Percentiles rank a stretch among this genome's conserved stretches.
Conservation (phyloP, 306 rosid species). For the Ormosia emarginata region DNA sequence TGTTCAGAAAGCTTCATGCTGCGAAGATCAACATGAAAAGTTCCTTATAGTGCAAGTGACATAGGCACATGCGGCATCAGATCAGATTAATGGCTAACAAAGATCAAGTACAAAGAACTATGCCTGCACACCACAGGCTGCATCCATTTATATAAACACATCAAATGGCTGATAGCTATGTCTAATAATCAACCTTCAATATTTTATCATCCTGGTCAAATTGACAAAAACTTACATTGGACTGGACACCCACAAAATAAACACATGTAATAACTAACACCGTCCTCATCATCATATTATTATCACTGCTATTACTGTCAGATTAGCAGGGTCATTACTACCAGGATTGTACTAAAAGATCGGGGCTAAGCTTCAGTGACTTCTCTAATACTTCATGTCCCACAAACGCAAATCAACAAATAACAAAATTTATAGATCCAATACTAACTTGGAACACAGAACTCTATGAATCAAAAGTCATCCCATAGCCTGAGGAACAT, state of each 20-base stretch:
- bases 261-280: not conserved
- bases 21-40: not conserved
- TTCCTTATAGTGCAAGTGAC: not conserved
- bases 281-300: not conserved
- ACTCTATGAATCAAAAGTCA: not conserved
- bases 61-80: not conserved
- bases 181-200: not conserved
- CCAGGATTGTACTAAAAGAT: not conserved
- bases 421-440: not conserved
- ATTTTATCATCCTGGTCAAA: not conserved
- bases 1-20: not conserved
- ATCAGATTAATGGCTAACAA: not conserved
- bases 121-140: not conserved
- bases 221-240: not conserved
- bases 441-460: not conserved
- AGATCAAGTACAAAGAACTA: not conserved
- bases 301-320: not conserved
- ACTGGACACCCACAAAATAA: not conserved
- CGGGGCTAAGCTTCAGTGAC: not conserved
- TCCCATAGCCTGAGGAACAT: not conserved
- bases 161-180: not conserved
- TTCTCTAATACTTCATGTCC: not conserved
- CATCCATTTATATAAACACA: not conserved
- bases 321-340: not conserved
- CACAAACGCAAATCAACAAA: not conserved